Evolutionary conservation across 164 flowering plant species (phyloP).

Genomic region (Aristolochia contorta): DNA sequence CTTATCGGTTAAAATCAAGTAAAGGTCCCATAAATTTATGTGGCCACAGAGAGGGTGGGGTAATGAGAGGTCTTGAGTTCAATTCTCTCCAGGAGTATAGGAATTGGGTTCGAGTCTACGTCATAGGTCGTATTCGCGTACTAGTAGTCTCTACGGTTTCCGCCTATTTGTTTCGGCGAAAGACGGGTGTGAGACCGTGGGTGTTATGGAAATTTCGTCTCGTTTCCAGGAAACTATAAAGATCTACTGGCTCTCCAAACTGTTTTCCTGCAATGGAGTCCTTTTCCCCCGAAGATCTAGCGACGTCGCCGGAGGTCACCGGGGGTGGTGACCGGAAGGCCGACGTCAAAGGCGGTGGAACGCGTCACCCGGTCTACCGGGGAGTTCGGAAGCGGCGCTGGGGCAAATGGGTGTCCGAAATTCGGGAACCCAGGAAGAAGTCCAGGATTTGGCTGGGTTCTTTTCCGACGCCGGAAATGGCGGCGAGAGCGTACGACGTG

Average conservation of each 20-base stretch:
- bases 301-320: constrained; percentile 1
- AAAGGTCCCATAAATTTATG: too few species aligned
- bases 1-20: too few species aligned
- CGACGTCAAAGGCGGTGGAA: constrained; percentile 15
- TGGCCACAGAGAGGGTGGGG: too few species aligned
- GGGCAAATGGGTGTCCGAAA: constrained; percentile 83
- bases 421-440: constrained; percentile 66
- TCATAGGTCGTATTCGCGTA: too few species aligned
- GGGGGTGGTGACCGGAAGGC: not conserved
- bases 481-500: constrained; percentile 63
- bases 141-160: too few species aligned
- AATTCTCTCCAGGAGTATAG: too few species aligned
- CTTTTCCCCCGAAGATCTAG: not conserved
- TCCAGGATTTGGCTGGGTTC: constrained; percentile 74
- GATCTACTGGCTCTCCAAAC: not conserved
- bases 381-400: constrained; percentile 68
- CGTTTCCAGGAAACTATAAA: too few species aligned
- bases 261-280: not conserved
- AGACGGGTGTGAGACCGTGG: not conserved
- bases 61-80: too few species aligned
- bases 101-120: too few species aligned
- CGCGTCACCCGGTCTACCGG: constrained; percentile 47
- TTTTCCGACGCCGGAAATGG: constrained; percentile 71
- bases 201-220: not conserved
- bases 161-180: not conserved